A percentile compares a stretch with the other conserved stretches of the same genome.
phyloP scores from a whole-genome alignment of 163 green algal species.

The Scenedesmus sp. region DNA sequence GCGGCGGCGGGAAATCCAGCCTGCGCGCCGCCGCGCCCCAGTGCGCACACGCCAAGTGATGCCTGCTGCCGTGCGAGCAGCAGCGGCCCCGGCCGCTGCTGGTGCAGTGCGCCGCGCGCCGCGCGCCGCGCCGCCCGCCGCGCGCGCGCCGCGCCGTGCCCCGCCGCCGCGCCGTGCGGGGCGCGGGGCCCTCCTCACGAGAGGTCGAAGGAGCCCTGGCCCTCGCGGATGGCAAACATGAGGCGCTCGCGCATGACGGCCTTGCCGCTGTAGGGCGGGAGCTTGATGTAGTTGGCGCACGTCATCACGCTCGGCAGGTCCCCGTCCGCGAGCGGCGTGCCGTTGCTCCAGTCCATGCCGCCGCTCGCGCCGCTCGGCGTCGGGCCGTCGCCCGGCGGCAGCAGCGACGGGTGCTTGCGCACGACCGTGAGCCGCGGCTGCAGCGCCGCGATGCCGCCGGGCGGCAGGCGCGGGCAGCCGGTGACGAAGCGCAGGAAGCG shows the following conservation, averaged over 20 bases:
- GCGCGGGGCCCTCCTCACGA: slow-evolving; percentile 52
- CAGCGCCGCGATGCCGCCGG: slow-evolving; percentile 91
- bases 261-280: slow-evolving; percentile 94
- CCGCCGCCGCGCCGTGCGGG: too few relatives aligned
- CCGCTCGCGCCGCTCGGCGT: slow-evolving; percentile 11
- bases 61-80: too few relatives aligned
- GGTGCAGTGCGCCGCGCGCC: background rate
- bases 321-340: slow-evolving; percentile 63
- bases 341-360: slow-evolving; percentile 41
- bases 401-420: slow-evolving; percentile 81
- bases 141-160: too few relatives aligned
- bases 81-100: background rate
- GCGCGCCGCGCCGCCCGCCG: too few relatives aligned
- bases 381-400: slow-evolving; percentile 16
- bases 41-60: too few relatives aligned
- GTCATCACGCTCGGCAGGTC: slow-evolving; percentile 98
- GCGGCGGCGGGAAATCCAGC: too few relatives aligned
- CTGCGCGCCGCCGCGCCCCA: too few relatives aligned
- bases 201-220: slow-evolving; percentile 95
- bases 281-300: slow-evolving; percentile 99
- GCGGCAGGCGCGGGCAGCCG: slow-evolving; percentile 90
- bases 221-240: slow-evolving; percentile 91
- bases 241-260: slow-evolving; percentile 85
- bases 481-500: slow-evolving; percentile 98
- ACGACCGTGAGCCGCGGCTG: slow-evolving; percentile 94